A percentile compares a stretch with the other conserved stretches of the same genome.
Evolutionary conservation across 768 basidiomycete species (phyloP).

Genomic region (Sporobolomyces pararoseus): DNA sequence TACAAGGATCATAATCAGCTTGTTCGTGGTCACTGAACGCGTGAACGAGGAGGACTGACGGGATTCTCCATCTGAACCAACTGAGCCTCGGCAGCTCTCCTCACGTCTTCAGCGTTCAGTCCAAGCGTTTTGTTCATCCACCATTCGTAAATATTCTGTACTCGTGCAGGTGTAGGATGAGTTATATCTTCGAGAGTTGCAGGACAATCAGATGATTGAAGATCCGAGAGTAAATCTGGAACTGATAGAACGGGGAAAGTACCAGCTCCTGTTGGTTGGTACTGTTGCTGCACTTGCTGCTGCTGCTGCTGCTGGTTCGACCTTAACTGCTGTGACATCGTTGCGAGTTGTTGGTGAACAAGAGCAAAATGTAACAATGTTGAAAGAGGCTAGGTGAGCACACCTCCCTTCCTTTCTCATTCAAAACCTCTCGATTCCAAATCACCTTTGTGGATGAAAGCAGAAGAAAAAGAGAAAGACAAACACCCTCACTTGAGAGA

Average conservation of each 20-base stretch:
- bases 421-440: background rate
- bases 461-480: no score
- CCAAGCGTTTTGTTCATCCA: constrained; percentile 36
- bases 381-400: no score
- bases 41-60: constrained; percentile 2
- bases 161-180: constrained; percentile 34
- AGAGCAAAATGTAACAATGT: no score
- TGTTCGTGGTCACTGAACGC: background rate
- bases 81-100: constrained; percentile 39
- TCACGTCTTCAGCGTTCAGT: constrained; percentile 39
- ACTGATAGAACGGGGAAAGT: constrained; percentile 26
- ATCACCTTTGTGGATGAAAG: no score
- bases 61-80: constrained; percentile 42
- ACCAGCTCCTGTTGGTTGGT: background rate
- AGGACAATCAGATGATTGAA: constrained; percentile 9
- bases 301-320: constrained; percentile 13
- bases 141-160: constrained; percentile 41
- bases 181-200: constrained; percentile 34
- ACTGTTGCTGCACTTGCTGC: constrained; percentile 2
- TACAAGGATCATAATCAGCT: background rate
- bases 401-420: background rate
- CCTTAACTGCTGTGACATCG: constrained; percentile 4
- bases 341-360: background rate
- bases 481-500: no score
- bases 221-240: constrained; percentile 3